Percentiles rank a stretch among this genome's conserved stretches.
phyloP scores from a whole-genome alignment of 1,284 basidiomycete species.

The Fomitopsis schrenkii region DNA sequence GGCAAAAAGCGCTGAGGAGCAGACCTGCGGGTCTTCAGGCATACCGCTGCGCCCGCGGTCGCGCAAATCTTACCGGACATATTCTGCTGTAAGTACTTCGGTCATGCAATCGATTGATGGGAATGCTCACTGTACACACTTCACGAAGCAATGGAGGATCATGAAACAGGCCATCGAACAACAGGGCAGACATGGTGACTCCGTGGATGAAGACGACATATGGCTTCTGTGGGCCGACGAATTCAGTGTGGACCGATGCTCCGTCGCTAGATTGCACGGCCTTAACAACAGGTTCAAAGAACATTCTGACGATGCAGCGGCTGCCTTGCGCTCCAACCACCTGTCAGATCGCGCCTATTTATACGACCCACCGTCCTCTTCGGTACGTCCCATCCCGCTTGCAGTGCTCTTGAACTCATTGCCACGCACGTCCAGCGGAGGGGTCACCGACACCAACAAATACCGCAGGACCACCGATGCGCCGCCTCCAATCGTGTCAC shows the following conservation, averaged over 20 bases:
- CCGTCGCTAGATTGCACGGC: conserved; percentile 19
- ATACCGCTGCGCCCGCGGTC: conserved; percentile 21
- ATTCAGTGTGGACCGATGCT: conserved; percentile 20
- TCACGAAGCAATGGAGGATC: background rate
- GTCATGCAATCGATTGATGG: no score
- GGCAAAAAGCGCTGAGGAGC: no score
- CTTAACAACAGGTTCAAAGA: background rate
- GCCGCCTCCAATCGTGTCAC: no score
- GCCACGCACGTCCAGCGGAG: no score
- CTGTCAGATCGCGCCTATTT: no score
- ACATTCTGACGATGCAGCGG: background rate
- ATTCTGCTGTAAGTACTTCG: no score
- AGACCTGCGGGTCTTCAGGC: background rate
- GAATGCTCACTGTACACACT: conserved; percentile 15
- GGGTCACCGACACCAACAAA: no score
- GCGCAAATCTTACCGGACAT: conserved; percentile 19
- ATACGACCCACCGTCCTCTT: no score
- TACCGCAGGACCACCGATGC: no score
- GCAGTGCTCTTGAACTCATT: no score
- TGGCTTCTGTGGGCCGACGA: conserved; percentile 15
- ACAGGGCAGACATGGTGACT: conserved; percentile 10
- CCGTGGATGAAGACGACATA: conserved; percentile 20
- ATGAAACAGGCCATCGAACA: conserved; percentile 16
- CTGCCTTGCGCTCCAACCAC: no score
- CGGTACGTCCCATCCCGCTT: no score